Evolutionary conservation across 352 stramenopile genomes (phyloP).

Genomic region (Thraustochytrium sp.): DNA sequence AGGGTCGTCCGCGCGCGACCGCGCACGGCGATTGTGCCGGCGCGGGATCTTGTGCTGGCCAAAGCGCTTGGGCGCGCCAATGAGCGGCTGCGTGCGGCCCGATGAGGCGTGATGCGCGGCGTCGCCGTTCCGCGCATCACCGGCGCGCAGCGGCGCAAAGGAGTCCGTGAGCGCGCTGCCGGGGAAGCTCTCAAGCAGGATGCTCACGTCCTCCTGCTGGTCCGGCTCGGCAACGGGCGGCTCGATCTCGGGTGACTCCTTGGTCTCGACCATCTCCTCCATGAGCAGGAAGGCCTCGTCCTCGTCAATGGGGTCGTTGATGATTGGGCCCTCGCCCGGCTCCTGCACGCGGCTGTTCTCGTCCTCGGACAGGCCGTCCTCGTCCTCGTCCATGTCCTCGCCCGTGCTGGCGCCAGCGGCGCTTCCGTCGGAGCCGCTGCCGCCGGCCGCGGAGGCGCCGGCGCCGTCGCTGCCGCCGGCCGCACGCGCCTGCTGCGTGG

Average conservation of each 20-base stretch:
- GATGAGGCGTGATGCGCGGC: not conserved
- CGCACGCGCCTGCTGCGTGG: not conserved
- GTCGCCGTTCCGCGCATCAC: not conserved
- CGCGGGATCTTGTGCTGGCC: not conserved
- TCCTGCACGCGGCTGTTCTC: not conserved
- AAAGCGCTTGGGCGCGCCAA: too few relatives aligned
- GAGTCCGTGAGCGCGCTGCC: slow-evolving; percentile 8
- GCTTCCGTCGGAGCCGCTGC: too few relatives aligned
- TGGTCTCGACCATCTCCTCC: slow-evolving; percentile 13
- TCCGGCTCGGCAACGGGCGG: not conserved
- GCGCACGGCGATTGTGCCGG: not conserved
- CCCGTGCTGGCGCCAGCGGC: not conserved
- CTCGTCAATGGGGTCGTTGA: not conserved
- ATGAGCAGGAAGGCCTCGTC: not conserved
- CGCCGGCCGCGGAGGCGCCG: too few relatives aligned
- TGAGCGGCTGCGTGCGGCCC: not conserved
- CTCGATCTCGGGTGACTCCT: not conserved
- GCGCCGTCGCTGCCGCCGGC: too few relatives aligned
- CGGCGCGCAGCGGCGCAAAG: not conserved
- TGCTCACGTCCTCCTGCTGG: not conserved
- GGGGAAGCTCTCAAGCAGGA: slow-evolving; percentile 23
- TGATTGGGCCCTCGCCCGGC: not conserved
- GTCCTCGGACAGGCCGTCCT: not conserved
- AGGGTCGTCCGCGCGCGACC: not conserved
- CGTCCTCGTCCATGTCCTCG: not conserved